Evolutionary conservation across 1,139 yeast species (phyloP).

Genomic region (Groenewaldozyma sp.): DNA sequence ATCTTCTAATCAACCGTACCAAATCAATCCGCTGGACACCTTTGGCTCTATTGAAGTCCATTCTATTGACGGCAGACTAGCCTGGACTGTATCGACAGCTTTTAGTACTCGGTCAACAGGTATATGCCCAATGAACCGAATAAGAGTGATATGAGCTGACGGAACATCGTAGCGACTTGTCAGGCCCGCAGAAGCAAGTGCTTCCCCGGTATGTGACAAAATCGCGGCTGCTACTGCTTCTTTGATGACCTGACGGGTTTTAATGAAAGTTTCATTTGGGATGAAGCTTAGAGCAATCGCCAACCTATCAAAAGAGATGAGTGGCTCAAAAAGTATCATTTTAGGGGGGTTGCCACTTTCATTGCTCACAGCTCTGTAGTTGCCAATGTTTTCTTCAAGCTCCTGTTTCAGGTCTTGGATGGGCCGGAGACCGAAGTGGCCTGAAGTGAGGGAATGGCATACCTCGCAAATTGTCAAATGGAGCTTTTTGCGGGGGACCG

Average conservation of each 20-base stretch:
- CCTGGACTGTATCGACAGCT: conserved; percentile 6
- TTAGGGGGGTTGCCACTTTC: too few species aligned
- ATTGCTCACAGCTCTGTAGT: too few species aligned
- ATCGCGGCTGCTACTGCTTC: conserved; percentile 10
- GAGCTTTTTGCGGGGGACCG: conserved; percentile 17
- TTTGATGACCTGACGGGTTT: conserved; percentile 15
- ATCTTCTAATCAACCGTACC: conserved; percentile 18
- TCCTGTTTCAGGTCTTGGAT: too few species aligned
- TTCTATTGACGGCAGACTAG: too few species aligned
- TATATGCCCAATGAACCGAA: conserved; percentile 17
- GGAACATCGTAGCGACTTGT: conserved; percentile 20
- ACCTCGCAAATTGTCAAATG: conserved; percentile 22
- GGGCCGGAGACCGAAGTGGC: too few species aligned
- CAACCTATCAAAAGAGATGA: conserved; percentile 16
- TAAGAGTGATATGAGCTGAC: conserved; percentile 22
- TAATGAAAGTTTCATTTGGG: conserved; percentile 14
- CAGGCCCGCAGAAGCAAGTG: too few species aligned
- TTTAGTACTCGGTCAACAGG: conserved; percentile 10
- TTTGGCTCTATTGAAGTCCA: neutral
- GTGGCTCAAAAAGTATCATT: conserved; percentile 15
- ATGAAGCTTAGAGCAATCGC: conserved; percentile 22
- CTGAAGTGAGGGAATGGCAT: conserved; percentile 19
- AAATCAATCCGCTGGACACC: conserved; percentile 15
- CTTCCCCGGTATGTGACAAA: conserved; percentile 10
- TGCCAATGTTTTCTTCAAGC: too few species aligned